Percentiles rank a stretch among this genome's conserved stretches.
Conservation (phyloP, 768 basidiomycete species). For the Mycena venus region DNA sequence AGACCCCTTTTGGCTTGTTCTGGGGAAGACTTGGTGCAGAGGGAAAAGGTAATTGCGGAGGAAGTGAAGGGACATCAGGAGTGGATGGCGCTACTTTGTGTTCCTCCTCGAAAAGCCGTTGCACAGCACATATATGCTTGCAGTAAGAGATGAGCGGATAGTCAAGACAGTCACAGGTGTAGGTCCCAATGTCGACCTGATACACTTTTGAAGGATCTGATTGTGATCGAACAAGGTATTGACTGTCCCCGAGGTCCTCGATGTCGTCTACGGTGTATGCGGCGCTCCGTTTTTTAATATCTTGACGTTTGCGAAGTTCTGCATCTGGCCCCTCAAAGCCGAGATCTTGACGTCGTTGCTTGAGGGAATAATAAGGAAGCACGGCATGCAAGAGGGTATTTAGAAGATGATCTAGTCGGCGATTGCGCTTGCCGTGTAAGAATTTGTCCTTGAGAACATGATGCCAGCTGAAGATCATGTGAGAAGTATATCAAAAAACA, state of each 20-base stretch:
- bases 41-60: not conserved
- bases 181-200: conserved; percentile 27
- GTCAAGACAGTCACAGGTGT: conserved; percentile 18
- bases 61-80: not conserved
- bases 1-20: no score
- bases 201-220: not conserved
- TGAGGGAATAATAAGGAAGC: conserved; percentile 32
- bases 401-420: conserved; percentile 39
- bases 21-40: no score
- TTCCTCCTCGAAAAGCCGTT: conserved; percentile 9
- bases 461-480: not conserved
- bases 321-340: conserved; percentile 41
- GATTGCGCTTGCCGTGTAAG: conserved; percentile 39
- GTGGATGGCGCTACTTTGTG: no score
- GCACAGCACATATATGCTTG: conserved; percentile 38
- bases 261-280: conserved; percentile 18
- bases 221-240: conserved; percentile 17
- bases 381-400: conserved; percentile 32
- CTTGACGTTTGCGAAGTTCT: conserved; percentile 28
- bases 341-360: conserved; percentile 32
- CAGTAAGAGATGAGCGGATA: conserved; percentile 34
- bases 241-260: not conserved
- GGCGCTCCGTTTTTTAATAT: not conserved
- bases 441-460: conserved; percentile 44
- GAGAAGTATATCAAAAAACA: no score